phyloP scores from a whole-genome alignment of 768 basidiomycete species.

The Agaricus sinodeliciosus region DNA sequence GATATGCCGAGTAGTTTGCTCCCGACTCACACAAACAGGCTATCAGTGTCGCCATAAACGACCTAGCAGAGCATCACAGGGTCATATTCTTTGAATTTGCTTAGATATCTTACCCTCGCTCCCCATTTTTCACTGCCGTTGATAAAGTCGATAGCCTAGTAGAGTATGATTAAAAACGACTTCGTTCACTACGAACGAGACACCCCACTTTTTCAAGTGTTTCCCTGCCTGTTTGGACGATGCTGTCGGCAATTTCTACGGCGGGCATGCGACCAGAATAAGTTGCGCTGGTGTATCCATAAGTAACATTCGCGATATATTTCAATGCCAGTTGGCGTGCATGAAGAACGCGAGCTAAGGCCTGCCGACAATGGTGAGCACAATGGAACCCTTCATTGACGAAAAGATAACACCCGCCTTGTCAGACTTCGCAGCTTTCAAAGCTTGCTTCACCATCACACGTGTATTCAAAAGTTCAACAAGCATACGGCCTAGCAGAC shows the following conservation, averaged over 20 bases:
- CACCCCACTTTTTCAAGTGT: slow-evolving; percentile 80
- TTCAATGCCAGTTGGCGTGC: slow-evolving; percentile 92
- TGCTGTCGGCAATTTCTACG: slow-evolving; percentile 96
- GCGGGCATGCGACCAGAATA: slow-evolving; percentile 98
- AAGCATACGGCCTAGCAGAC: slow-evolving; percentile 87
- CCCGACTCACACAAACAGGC: slow-evolving; percentile 65
- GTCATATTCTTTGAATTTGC: not conserved
- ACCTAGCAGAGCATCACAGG: slow-evolving; percentile 35
- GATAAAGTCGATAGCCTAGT: slow-evolving; percentile 77
- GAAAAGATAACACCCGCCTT: slow-evolving; percentile 43
- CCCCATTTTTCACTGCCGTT: slow-evolving; percentile 79
- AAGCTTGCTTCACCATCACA: slow-evolving; percentile 96
- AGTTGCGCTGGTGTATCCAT: slow-evolving; percentile 92
- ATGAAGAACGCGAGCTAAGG: slow-evolving; percentile 69
- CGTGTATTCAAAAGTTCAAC: slow-evolving; percentile 88
- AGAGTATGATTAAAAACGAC: not conserved
- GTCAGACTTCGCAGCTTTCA: slow-evolving; percentile 74
- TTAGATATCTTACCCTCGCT: slow-evolving; percentile 39
- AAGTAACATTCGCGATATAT: slow-evolving; percentile 91
- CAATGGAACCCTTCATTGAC: not conserved
- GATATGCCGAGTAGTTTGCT: not conserved
- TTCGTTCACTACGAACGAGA: not conserved
- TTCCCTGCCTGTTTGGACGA: slow-evolving; percentile 94
- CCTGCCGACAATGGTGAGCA: slow-evolving; percentile 33
- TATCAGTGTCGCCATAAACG: slow-evolving; percentile 98